Base-by-base conservation (phyloP, 2,329 filamentous ascomycete genomes). In the Helminthosporium solani region DNA sequence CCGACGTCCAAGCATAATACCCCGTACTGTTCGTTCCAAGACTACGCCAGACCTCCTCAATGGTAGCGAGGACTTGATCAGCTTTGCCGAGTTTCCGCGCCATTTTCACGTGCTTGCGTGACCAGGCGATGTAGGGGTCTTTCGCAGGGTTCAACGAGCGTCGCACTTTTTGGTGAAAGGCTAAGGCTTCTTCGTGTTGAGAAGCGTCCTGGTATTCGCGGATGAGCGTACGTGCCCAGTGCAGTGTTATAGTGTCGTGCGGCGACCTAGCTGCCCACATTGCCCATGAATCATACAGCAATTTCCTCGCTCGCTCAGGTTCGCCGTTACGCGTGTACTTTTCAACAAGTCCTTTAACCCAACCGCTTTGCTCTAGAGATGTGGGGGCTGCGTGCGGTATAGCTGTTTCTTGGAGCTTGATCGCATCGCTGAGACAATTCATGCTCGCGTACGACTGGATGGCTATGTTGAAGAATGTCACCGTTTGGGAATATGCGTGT, bases 1-100 rank as follows among this genome's bases (percentile, higher is more conserved):
- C 31, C 11, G 38, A 7, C 3, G 39, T 33, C 44, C 39, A 47
- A 23, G 44, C 38, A 31, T 33, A 27, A 19, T 47, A 47, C 11
- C 38, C 38, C 4, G 9, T 33, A 12, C 30, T 28, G 4, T 42
- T 33, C 3, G 44, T 30, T 2, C 36, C 2, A 30, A 42, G 31
- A 38, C 36, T 38, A 14, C 28, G 38, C 44, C 44, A 47, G 12
- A 47, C 44, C 8, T 47, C 44, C 21, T 38, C 39, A 4, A 23
- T 37, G 21, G 41, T 31, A 2, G 19, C n/a, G 5, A 46, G 33
- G 7, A 30, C 44, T 30, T 41, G 37, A 7, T 11, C 38, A 23
- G 30, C 3, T 12, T 39, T 28, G 3, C 31, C 16, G n/a, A 14
- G 9, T 18, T 19, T 18, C 28, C 42, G 8, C 11, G 16, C 16